phyloP scores from a whole-genome alignment of 2,329 filamentous ascomycete species.

The Ophiostoma angusticollis region DNA sequence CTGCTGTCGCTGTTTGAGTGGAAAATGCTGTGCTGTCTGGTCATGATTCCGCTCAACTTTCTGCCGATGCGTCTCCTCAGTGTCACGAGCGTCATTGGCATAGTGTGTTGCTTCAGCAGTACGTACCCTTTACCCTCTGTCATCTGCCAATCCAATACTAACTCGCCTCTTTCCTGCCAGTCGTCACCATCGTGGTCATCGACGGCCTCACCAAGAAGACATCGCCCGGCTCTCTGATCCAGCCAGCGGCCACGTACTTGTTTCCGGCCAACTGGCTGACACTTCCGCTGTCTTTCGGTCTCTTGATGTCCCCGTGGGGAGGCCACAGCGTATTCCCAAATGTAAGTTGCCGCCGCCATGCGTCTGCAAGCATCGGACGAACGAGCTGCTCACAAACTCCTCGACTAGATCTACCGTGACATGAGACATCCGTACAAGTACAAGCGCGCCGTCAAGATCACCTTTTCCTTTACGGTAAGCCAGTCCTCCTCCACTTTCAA shows the following conservation, averaged over 20 bases:
- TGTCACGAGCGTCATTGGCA: constrained; percentile 86
- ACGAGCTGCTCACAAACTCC: neutral
- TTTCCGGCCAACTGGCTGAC: constrained; percentile 80
- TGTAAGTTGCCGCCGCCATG: constrained; percentile 22
- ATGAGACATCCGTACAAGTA: constrained; percentile 73
- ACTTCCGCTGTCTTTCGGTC: constrained; percentile 74
- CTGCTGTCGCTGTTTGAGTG: constrained; percentile 54
- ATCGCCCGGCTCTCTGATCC: constrained; percentile 66
- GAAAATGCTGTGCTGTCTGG: constrained; percentile 71
- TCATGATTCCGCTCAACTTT: constrained; percentile 74
- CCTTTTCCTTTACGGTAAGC: constrained; percentile 22
- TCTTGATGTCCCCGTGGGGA: constrained; percentile 68
- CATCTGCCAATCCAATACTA: neutral
- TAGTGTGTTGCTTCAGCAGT: constrained; percentile 80
- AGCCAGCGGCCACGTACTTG: constrained; percentile 68
- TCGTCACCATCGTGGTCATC: constrained; percentile 69
- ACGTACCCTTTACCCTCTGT: constrained; percentile 28
- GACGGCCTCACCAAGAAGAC: constrained; percentile 78
- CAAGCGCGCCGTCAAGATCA: constrained; percentile 24
- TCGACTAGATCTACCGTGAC: constrained; percentile 41
- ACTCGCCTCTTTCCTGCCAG: constrained; percentile 28
- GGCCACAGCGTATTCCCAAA: constrained; percentile 69
- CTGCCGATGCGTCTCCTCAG: constrained; percentile 72
- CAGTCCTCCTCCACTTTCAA: neutral
- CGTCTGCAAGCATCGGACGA: neutral